phyloP scores from a whole-genome alignment of 2,329 filamentous ascomycete genomes.

The Alternaria arborescens region DNA sequence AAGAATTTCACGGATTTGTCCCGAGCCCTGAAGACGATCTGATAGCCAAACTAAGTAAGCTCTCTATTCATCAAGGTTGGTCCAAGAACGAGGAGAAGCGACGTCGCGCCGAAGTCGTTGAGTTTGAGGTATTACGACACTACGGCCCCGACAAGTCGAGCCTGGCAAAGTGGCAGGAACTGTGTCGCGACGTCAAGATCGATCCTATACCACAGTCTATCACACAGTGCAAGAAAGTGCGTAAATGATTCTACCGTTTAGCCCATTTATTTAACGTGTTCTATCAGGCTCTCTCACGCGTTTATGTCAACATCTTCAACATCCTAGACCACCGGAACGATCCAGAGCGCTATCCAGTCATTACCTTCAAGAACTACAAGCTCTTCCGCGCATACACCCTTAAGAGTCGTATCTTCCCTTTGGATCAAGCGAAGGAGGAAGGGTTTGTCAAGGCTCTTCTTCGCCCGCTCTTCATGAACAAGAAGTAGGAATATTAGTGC shows the following conservation, averaged over 20 bases:
- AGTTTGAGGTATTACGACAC: slow-evolving; percentile 20
- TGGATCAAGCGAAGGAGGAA: slow-evolving; percentile 19
- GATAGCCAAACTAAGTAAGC: slow-evolving; percentile 23
- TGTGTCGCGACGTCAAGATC: slow-evolving; percentile 31
- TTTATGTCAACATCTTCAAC: slow-evolving; percentile 27
- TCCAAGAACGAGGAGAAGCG: slow-evolving; percentile 14
- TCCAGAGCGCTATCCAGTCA: background rate
- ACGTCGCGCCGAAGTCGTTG: slow-evolving; percentile 12
- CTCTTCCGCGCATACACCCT: slow-evolving; percentile 17
- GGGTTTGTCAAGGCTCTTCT: slow-evolving; percentile 24
- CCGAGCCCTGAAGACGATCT: slow-evolving; percentile 15
- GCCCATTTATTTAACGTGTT: background rate
- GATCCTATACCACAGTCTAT: slow-evolving; percentile 23
- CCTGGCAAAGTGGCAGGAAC: slow-evolving; percentile 32
- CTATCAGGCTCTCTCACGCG: slow-evolving; percentile 14
- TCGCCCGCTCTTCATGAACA: slow-evolving; percentile 3
- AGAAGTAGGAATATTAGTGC: background rate
- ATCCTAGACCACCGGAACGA: slow-evolving; percentile 24
- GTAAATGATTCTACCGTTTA: background rate
- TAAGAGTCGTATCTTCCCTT: slow-evolving; percentile 12
- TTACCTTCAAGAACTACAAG: slow-evolving; percentile 8
- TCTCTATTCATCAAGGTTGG: slow-evolving; percentile 23
- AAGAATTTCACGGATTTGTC: slow-evolving; percentile 20
- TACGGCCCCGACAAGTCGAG: slow-evolving; percentile 21
- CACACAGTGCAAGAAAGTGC: slow-evolving; percentile 37